phyloP scores from a whole-genome alignment of 495 filamentous ascomycete genomes.

The Trichoderma asperelloides region DNA sequence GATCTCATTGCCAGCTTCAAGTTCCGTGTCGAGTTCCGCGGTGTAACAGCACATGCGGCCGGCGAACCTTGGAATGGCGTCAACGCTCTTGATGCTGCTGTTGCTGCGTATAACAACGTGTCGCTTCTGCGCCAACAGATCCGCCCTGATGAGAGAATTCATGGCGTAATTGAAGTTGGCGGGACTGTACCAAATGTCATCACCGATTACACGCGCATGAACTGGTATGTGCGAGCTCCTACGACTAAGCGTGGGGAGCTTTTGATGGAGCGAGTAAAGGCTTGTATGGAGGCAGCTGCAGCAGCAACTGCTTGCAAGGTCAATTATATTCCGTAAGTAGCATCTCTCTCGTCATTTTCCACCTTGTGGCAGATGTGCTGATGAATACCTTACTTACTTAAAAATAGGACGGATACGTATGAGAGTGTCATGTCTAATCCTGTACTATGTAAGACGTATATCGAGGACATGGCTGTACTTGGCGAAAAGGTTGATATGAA shows the following conservation, averaged over 20 bases:
- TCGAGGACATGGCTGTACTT: constrained; percentile 39
- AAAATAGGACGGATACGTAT: constrained; percentile 27
- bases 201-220: constrained; percentile 40
- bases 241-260: constrained; percentile 33
- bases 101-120: constrained; percentile 53
- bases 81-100: constrained; percentile 56
- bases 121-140: constrained; percentile 56
- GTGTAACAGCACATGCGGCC: constrained; percentile 46
- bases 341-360: background rate
- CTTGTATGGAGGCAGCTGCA: constrained; percentile 49
- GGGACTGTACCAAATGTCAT: constrained; percentile 38
- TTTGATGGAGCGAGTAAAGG: constrained; percentile 40
- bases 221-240: constrained; percentile 47
- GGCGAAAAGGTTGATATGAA: constrained; percentile 28
- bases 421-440: constrained; percentile 43
- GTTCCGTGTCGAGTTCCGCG: constrained; percentile 33
- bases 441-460: constrained; percentile 41
- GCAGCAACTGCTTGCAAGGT: constrained; percentile 46
- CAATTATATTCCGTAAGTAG: constrained; percentile 19
- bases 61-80: constrained; percentile 56
- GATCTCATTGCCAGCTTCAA: constrained; percentile 44
- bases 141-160: constrained; percentile 24
- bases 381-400: constrained; percentile 14
- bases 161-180: constrained; percentile 20
- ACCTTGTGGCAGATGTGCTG: constrained; percentile 18